Base-by-base conservation (phyloP, 305 asterid species). In the Ilex paraguariensis region DNA sequence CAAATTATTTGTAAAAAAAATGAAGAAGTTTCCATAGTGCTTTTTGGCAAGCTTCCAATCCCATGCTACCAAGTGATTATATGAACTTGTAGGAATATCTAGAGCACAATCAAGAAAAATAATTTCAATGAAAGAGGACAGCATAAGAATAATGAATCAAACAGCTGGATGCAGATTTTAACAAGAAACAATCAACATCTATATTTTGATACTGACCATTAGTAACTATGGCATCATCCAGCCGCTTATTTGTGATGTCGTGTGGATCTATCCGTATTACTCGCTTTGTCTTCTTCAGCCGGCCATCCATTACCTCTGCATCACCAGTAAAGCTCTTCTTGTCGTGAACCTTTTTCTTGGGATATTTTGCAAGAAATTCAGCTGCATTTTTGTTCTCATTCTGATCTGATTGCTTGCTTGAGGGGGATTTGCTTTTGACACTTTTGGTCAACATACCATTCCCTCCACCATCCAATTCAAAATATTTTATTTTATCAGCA, bases 221-320 rank as follows among this genome's bases (percentile, higher is more conserved):
- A 70, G 40, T 64, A 50, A 76, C 32, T 44, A 66, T 33, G 61
- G 60, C 83, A 74, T 89, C 98, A 71, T 83, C 84, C 74, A 92
- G 66, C 78, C 97, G 82, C 88, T 92, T 92, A 71, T 88, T 89
- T 64, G 98, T 87, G 70, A 70, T 74, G 77, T 92, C 97, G 80
- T 76, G 66, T 72, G 90, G 97, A 76, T 90, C 90, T 54, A 89
- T 60, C 64, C 89, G 80, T 52, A 89, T 82, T 60, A 62, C 85
- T 63, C 77, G 78, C 70, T 86, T 87, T 56, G 82, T 87, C 86
- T 82, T 85, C 87, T 77, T 90, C 31, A 77, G 85, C 39, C 59
- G 81, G 32, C 31, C 73, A 61, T 79, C 87, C 59, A 50, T 62
- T 59, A 70, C 55, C 53, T 69, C 81, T 6, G 82, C 66, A 67